phyloP scores from a whole-genome alignment of 768 basidiomycete species.

The Chalciporus pseudorubinellus region DNA sequence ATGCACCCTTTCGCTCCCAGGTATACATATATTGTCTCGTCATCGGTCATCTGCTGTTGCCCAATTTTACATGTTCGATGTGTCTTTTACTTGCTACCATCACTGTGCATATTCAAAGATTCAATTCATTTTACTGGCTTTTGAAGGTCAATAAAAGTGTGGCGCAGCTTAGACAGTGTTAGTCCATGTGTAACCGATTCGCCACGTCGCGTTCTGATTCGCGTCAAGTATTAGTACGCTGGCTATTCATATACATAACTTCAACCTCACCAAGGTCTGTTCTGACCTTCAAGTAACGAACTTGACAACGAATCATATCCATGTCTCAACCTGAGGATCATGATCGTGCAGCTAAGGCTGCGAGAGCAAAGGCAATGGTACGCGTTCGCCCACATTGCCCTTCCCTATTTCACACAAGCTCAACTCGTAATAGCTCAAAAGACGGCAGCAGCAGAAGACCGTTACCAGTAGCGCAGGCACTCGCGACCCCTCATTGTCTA shows the following conservation, averaged over 20 bases:
- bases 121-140: conserved; percentile 33
- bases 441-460: conserved; percentile 72
- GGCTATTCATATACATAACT: conserved; percentile 2
- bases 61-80: conserved; percentile 33
- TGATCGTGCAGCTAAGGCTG: conserved; percentile 78
- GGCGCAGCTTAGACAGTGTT: background rate
- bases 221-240: background rate
- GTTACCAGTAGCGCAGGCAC: conserved; percentile 31
- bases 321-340: conserved; percentile 54
- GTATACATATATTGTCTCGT: conserved; percentile 38
- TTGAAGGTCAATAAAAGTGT: background rate
- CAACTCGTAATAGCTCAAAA: conserved; percentile 59
- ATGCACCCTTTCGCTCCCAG: conserved; percentile 32
- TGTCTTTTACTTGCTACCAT: conserved; percentile 34
- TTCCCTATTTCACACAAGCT: background rate
- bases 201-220: conserved; percentile 5
- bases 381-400: conserved; percentile 26
- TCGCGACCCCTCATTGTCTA: conserved; percentile 35
- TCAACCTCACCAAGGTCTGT: conserved; percentile 4
- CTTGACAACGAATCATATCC: conserved; percentile 7
- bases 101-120: conserved; percentile 46
- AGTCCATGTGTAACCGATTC: background rate
- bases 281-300: conserved; percentile 2
- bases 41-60: conserved; percentile 32
- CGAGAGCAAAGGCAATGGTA: conserved; percentile 82